phyloP scores from a whole-genome alignment of 768 basidiomycete species.

The Boletales sp. region DNA sequence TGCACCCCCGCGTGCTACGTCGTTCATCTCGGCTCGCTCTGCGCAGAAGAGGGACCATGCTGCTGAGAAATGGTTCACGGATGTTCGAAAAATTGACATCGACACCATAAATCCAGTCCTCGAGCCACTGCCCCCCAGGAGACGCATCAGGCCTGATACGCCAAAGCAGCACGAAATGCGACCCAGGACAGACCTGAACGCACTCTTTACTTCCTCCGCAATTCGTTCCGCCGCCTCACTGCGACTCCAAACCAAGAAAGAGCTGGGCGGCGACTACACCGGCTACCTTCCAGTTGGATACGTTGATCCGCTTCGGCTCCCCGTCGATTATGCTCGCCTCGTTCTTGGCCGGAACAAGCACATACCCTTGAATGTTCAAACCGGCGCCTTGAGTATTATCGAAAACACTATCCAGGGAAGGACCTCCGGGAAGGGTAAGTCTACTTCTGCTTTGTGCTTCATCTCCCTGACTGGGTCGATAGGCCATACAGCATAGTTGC shows the following conservation, averaged over 20 bases:
- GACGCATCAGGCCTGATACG: neutral
- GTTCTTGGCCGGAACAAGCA: conserved; percentile 42
- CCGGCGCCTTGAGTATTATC: conserved; percentile 40
- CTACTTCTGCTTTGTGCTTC: neutral
- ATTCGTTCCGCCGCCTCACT: neutral
- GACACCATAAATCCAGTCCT: neutral
- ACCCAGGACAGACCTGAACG: conserved; percentile 18
- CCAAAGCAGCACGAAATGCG: conserved; percentile 18
- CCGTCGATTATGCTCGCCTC: conserved; percentile 41
- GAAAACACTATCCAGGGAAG: conserved; percentile 11
- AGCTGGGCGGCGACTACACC: conserved; percentile 51
- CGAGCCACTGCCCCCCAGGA: conserved; percentile 3
- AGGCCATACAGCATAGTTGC: conserved; percentile 4
- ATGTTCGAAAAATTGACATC: conserved; percentile 19
- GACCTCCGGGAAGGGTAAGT: conserved; percentile 11
- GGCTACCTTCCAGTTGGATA: conserved; percentile 36
- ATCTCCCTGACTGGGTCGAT: neutral
- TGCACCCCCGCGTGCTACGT: conserved; percentile 8
- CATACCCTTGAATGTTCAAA: conserved; percentile 37
- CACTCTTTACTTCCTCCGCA: conserved; percentile 13
- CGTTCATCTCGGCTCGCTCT: conserved; percentile 20
- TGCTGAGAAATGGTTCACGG: conserved; percentile 23
- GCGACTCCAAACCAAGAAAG: conserved; percentile 30
- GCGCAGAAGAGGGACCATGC: conserved; percentile 20
- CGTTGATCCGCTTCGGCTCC: conserved; percentile 30